Base-by-base conservation (phyloP, 371 early-diverging fungal species). In the Apophysomyces sp. region DNA sequence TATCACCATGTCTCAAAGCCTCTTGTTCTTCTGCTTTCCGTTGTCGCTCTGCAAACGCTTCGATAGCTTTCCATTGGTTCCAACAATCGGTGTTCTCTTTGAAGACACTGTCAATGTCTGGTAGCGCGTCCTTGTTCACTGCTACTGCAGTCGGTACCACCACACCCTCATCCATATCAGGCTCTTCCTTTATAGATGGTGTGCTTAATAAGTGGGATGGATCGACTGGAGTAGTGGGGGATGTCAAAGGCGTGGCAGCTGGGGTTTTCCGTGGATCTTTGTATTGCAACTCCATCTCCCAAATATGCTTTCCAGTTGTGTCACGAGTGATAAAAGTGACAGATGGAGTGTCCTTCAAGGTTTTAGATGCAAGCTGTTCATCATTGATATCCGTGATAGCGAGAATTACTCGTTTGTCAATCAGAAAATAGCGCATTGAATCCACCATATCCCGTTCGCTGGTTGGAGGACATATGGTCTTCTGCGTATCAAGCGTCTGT, bases 261-360 rank as follows among this genome's bases (percentile, higher is more conserved):
- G 36, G 7, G 49, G 58, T 40, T 24, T 41, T 32, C 12, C 52
- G 9, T 4, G 59, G 67, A 32, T 83, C 83, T 16, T 72, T 63
- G 62, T 89, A 88, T 37, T 70, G 68, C 13, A 85, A 67, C 49
- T 78, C 74, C 27, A 84, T 72, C 18, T 81, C 80, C 91, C 91
- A 93, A 0, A 86, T 77, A 66, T 88, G 89, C 65, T 83, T 86
- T 15, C 93, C 93, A 8, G 81, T 87, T 1, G 86, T 76, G 59
- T 93, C 91, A 36, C 92, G 82, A 57, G 89, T 67, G 0, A 90
- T 74, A 6, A 86, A 63, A 0, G 83, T 68, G 12, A 83, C 64
- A 26, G 82, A 73, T 1, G 85, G 83, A 0, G 72, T 63, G n/a
- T 66, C 52, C 8, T 61, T 61, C 0, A 32, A 49, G 0, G 67